A percentile compares a stretch with the other conserved stretches of the same genome.
Conservation (phyloP, 108 stramenopile genomes). For the Bacterosira constricta region DNA sequence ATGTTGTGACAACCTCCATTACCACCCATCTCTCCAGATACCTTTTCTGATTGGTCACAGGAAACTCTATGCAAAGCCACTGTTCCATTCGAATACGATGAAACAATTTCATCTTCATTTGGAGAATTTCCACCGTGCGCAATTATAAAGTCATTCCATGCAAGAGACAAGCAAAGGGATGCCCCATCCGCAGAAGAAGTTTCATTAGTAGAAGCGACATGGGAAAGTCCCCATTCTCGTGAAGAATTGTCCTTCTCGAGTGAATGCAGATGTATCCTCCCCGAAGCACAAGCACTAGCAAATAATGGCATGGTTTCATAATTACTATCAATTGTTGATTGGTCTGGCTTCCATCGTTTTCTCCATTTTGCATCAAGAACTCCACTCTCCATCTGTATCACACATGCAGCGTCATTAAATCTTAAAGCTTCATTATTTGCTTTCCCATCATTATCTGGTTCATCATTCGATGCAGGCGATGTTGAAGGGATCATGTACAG, state of each 20-base stretch:
- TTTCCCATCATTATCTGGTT: slow-evolving; percentile 1
- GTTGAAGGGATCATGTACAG: slow-evolving; percentile 33
- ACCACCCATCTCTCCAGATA: slow-evolving; percentile 8
- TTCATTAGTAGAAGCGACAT: slow-evolving; percentile 23
- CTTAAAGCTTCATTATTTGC: slow-evolving; percentile 5
- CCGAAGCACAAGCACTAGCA: slow-evolving; percentile 38
- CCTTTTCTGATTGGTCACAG: background rate
- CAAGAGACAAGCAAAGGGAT: slow-evolving; percentile 59
- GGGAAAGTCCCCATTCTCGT: slow-evolving; percentile 29
- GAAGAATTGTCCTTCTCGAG: slow-evolving; percentile 19
- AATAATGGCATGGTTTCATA: slow-evolving; percentile 23
- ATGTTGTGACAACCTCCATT: background rate
- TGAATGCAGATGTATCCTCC: slow-evolving; percentile 48
- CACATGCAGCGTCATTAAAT: slow-evolving; percentile 35
- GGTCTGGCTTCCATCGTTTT: background rate
- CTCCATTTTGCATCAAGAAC: slow-evolving; percentile 88
- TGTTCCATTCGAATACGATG: slow-evolving; percentile 79
- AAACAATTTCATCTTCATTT: slow-evolving; percentile 58
- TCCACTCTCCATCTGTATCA: slow-evolving; percentile 50
- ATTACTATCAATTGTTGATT: background rate
- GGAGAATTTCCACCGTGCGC: background rate
- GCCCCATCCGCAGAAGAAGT: background rate
- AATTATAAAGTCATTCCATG: slow-evolving; percentile 45
- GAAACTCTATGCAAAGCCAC: slow-evolving; percentile 59
- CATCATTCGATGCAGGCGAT: background rate